Evolutionary conservation across 73 alveolate species (phyloP), one percentile per base, ranked within the genome.

Genomic region (Paramecium tetraurelia): DNA sequence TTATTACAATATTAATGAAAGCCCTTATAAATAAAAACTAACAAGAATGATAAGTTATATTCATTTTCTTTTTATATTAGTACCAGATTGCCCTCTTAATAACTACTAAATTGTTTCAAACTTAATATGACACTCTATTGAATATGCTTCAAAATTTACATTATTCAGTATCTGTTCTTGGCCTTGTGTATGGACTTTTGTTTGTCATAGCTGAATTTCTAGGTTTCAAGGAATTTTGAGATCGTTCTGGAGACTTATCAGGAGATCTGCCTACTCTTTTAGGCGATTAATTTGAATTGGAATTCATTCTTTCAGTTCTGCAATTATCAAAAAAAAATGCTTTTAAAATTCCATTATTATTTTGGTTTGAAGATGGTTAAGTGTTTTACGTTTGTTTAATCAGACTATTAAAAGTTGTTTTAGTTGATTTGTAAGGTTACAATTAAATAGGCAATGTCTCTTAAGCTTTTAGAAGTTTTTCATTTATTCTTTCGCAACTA

Each of bases 341-440:
- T 80, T 80, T 80, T 27, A 80, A 31, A 40, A 22, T 22, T 44
- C 57, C 46, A 44, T 33, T 44, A 46, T 21, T 53, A 18, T 53
- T 53, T 53, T 53, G 14, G 8, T 18, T 53, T 16, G 27, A 53
- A 9, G 69, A 53, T 18, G 69, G 14, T 18, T 16, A 53, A 18
- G 69, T 4, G 21, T 53, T 43, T 80, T 40, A 3, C 6, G 70
- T 40, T 2, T 16, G 31, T 22, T 46, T 21, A 44, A 80, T 48
- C 36, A 72, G 86, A 36, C 40, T 72, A 72, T 33, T 40, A 36
- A 72, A 72, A 36, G 33, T 72, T 8, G 48, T 38, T 80, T 41
- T 80, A 11, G 48, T 50, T 80, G 90, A 48, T 80, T 80, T 80
- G 16, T 80, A 80, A 0, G 90, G 90, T 48, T 80, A 80, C 18